Conservation (phyloP, 169 alveolate genomes). For the Plasmodium billcollinsi region DNA sequence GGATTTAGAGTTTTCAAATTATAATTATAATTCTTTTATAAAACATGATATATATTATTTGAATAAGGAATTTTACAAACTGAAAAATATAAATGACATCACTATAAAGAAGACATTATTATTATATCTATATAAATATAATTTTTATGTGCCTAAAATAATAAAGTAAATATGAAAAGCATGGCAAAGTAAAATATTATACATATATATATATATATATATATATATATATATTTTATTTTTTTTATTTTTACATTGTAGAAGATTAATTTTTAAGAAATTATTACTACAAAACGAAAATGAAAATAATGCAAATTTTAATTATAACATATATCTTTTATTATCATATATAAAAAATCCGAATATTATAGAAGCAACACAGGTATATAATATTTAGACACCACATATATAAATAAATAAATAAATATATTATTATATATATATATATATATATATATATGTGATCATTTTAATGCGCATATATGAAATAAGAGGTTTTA, state of each 20-base stretch:
- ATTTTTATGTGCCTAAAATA: slow-evolving; percentile 55
- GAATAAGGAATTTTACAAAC: slow-evolving; percentile 30
- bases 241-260: background rate
- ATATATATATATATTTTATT: background rate
- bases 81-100: slow-evolving; percentile 33
- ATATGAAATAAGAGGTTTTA: too few relatives aligned
- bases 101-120: slow-evolving; percentile 23
- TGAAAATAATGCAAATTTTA: slow-evolving; percentile 26
- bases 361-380: slow-evolving; percentile 49
- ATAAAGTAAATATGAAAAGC: slow-evolving; percentile 37
- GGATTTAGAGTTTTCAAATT: slow-evolving; percentile 3
- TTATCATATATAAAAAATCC: slow-evolving; percentile 64
- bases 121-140: slow-evolving; percentile 26
- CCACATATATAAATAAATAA: background rate
- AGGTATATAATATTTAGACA: slow-evolving; percentile 14
- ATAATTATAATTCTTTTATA: slow-evolving; percentile 12
- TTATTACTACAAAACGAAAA: slow-evolving; percentile 35
- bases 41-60: slow-evolving; percentile 44
- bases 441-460: too few relatives aligned
- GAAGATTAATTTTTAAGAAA: slow-evolving; percentile 68
- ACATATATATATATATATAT: background rate
- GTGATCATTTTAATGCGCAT: too few relatives aligned
- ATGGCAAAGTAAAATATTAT: slow-evolving; percentile 3
- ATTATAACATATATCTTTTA: slow-evolving; percentile 60
- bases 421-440: background rate